A percentile compares a stretch with the other conserved stretches of the same genome.
Evolutionary conservation across 2,329 filamentous ascomycete genomes (phyloP).

Genomic region (Cylindrodendrum hubeiense): DNA sequence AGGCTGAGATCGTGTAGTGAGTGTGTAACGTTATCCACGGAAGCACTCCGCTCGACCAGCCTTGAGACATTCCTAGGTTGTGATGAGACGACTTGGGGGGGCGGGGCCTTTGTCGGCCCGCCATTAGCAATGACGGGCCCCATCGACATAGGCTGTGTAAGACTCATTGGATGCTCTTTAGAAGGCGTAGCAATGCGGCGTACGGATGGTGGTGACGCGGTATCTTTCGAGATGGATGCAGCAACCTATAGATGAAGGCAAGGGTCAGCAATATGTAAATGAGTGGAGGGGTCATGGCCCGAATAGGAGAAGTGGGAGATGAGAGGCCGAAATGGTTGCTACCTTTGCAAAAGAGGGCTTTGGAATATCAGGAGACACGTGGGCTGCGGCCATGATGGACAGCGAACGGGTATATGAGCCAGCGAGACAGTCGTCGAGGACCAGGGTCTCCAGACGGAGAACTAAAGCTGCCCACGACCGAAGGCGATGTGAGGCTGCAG

Average conservation of each 20-base stretch:
- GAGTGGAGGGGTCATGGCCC: constrained; percentile 9
- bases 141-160: constrained; percentile 25
- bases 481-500: constrained; percentile 36
- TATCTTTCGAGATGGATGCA: constrained; percentile 55
- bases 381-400: constrained; percentile 60
- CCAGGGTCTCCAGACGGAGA: constrained; percentile 33
- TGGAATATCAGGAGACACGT: constrained; percentile 60
- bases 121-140: constrained; percentile 45
- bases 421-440: constrained; percentile 35
- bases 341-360: constrained; percentile 85
- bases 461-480: constrained; percentile 30
- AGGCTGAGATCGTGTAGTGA: constrained; percentile 49
- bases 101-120: constrained; percentile 36
- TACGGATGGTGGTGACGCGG: constrained; percentile 45
- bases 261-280: constrained; percentile 34
- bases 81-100: constrained; percentile 31
- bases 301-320: neutral
- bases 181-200: constrained; percentile 42
- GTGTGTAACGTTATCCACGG: constrained; percentile 43
- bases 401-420: constrained; percentile 37
- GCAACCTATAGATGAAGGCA: constrained; percentile 56
- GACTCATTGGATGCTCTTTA: constrained; percentile 40
- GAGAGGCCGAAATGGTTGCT: constrained; percentile 26
- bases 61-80: constrained; percentile 31
- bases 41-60: constrained; percentile 31